Evolutionary conservation across 2,329 filamentous ascomycete species (phyloP), one percentile per base, ranked within the genome.

Genomic region (Trichoderma citrinoviride): DNA sequence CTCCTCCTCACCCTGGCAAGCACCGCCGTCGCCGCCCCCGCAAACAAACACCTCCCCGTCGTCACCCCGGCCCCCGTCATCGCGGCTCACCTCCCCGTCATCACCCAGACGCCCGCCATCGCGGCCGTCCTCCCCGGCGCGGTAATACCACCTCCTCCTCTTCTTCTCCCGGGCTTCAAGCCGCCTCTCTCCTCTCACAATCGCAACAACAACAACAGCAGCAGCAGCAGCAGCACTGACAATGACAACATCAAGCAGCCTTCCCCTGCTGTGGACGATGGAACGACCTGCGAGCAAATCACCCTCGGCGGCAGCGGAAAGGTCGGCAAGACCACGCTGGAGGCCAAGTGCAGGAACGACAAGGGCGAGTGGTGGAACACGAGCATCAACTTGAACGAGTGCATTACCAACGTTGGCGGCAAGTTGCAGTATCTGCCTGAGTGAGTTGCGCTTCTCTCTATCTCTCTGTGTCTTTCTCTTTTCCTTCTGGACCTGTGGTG

Each of bases 331-430:
- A 68, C 68, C 43, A 68, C 65, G 10, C 67, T 73, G 6, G 65
- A 68, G 62, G 72, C 60, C 5, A 46, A 61, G 29, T 74, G 72
- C 43, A 52, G 60, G 7, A 70, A 72, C 37, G 63, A 55, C 2
- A 52, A 56, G 23, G 67, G 67, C 0, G n/a, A 52, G 5, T 68
- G 67, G 69, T 73, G 70, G 70, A 52, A 66, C n/a, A 73, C 72
- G 52, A 70, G 54, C 40, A 23, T 74, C 52, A 72, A 73, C 46
- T 43, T 73, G 64, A 73, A 72, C 23, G 21, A 44, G 12, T 73
- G 71, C 19, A 19, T 72, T 19, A 70, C 58, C 10, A 71, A 69
- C 54, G 29, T 55, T 14, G 64, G 46, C 15, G 71, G 72, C 0
- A 49, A 40, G 7, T 64, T 73, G 27, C 61, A 65, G 2, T 72